phyloP scores from a whole-genome alignment of 176 grass and related monocot species.

The Musa schizocarpa region DNA sequence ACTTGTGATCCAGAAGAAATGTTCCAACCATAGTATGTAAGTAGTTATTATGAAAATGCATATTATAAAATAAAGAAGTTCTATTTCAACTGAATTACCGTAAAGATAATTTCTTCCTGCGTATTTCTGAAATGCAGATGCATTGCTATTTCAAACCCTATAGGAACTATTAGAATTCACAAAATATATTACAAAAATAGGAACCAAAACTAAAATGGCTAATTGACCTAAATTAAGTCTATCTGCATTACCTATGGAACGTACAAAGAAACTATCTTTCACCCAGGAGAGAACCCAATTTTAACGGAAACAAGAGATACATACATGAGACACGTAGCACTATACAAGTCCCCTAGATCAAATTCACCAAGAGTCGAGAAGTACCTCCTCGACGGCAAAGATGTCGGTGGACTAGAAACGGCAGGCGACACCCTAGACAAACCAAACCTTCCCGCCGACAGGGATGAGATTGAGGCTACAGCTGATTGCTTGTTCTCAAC shows the following conservation, averaged over 20 bases:
- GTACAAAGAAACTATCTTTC: not conserved
- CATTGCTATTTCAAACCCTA: not conserved
- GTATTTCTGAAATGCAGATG: not conserved
- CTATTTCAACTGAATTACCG: no score
- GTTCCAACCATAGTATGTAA: no score
- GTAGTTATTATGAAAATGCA: no score
- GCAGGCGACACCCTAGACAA: conserved; percentile 49
- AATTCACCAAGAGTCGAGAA: conserved; percentile 2
- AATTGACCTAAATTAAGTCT: not conserved
- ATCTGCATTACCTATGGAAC: not conserved
- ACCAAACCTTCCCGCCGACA: conserved; percentile 54
- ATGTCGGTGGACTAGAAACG: conserved; percentile 59
- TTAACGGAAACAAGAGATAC: no score
- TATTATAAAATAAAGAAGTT: no score
- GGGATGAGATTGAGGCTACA: conserved; percentile 34
- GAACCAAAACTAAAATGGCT: not conserved
- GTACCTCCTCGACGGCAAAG: conserved; percentile 61
- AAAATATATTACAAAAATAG: not conserved
- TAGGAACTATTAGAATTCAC: not conserved
- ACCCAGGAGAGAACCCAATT: not conserved
- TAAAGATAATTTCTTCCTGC: no score
- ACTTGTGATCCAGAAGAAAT: no score
- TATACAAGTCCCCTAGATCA: not conserved
- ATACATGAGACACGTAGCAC: not conserved
- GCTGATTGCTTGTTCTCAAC: conserved; percentile 1